Base-by-base conservation (phyloP, 2,329 filamentous ascomycete genomes). In the Daldinia sp. region DNA sequence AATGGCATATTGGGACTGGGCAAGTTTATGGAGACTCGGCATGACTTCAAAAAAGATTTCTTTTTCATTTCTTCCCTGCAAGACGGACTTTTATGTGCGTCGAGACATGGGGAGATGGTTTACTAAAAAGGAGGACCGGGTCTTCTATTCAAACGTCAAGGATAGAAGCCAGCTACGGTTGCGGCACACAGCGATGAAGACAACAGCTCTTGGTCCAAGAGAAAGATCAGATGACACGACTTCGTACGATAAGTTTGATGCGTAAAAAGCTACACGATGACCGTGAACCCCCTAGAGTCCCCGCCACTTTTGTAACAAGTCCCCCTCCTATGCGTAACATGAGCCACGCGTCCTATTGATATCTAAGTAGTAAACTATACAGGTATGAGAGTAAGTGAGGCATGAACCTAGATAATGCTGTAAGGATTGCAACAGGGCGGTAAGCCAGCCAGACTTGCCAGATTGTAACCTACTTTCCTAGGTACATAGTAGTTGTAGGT, bases 21-120 rank as follows among this genome's bases (percentile, higher is more conserved):
- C 71, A 72, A 71, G 67, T 75, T 73, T 70, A 73, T 70, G 73
- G 73, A 76, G 67, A 76, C 71, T 75, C 72, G 75, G 76, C 72
- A 75, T 75, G 75, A 73, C 74, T 75, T 72, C 67, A 72, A 78
- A 77, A 54, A 77, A 78, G 72, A 77, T 78, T 78, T 78, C 73
- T 74, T 70, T 72, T 68, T 72, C 61, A 66, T 76, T 78, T 76
- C 70, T 72, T 67, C 70, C 74, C 72, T 73, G 69, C 67, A 71
- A 71, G 74, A 72, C 71, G 69, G 72, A 73, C 70, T 62, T 35
- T 51, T 20, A 42, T 28, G 67, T 72, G 67, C 69, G 69, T 69
- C 61, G 23, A 59, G 63, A 69, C 59, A 66, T 56, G 67, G 68
- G 68, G 62, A 70, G 65, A 67, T 62, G 70, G 69, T 68, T 71